Conservation (phyloP, 805 yeast species). For the Candida awuae region DNA sequence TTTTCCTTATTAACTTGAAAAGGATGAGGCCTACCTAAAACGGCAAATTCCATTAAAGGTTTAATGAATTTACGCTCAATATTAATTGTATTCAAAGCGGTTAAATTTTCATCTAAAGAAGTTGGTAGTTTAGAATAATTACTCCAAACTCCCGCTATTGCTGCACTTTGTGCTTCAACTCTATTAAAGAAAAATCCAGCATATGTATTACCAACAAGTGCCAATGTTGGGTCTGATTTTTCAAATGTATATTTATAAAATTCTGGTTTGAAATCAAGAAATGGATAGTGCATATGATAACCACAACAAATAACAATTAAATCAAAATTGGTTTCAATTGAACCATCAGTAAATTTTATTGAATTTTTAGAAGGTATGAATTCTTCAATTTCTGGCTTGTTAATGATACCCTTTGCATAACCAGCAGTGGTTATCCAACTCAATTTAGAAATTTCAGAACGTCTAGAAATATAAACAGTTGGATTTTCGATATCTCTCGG, state of each 20-base stretch:
- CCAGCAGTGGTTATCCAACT: slow-evolving; percentile 12
- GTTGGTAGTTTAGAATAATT: slow-evolving; percentile 34
- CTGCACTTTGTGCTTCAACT: slow-evolving; percentile 44
- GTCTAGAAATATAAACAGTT: slow-evolving; percentile 17
- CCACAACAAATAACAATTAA: slow-evolving; percentile 44
- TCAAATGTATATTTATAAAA: slow-evolving; percentile 30
- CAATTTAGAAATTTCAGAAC: not conserved
- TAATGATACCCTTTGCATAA: slow-evolving; percentile 13
- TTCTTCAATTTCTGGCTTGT: slow-evolving; percentile 15
- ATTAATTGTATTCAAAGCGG: not conserved
- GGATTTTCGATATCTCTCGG: slow-evolving; percentile 22
- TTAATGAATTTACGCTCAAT: slow-evolving; percentile 11
- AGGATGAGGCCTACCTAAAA: slow-evolving; percentile 15
- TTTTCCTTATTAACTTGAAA: slow-evolving; percentile 11
- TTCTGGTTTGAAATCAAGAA: slow-evolving; percentile 15
- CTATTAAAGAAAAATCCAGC: slow-evolving; percentile 40
- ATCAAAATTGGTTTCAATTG: slow-evolving; percentile 29
- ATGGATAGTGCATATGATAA: slow-evolving; percentile 39
- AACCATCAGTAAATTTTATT: slow-evolving; percentile 29
- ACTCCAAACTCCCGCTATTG: slow-evolving; percentile 49
- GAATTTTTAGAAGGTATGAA: slow-evolving; percentile 16
- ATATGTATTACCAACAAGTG: slow-evolving; percentile 33
- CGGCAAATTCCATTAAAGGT: slow-evolving; percentile 11
- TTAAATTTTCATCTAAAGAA: slow-evolving; percentile 22
- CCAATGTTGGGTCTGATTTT: slow-evolving; percentile 37